Evolutionary conservation across 2,329 filamentous ascomycete genomes (phyloP).

Genomic region (Helicocarpus griseus): DNA sequence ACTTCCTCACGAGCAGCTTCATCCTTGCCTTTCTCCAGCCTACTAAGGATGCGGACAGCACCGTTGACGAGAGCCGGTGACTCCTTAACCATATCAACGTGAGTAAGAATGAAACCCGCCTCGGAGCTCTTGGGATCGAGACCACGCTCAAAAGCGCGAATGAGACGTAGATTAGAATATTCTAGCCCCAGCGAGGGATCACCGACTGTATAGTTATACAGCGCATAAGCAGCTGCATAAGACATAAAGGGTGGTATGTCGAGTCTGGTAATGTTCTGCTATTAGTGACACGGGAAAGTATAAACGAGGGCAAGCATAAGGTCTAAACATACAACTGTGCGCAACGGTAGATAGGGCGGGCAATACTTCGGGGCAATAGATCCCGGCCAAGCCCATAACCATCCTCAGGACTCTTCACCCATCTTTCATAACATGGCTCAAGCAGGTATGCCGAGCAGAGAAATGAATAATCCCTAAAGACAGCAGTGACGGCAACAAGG

Average conservation of each 20-base stretch:
- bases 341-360: slow-evolving; percentile 73
- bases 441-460: slow-evolving; percentile 80
- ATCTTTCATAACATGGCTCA: slow-evolving; percentile 78
- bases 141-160: slow-evolving; percentile 85
- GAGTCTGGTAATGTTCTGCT: slow-evolving; percentile 29
- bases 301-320: neutral
- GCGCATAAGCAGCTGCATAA: slow-evolving; percentile 55
- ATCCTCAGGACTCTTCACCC: slow-evolving; percentile 48
- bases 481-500: slow-evolving; percentile 68
- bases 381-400: slow-evolving; percentile 70
- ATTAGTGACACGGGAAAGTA: slow-evolving; percentile 15
- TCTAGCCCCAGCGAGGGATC: slow-evolving; percentile 44
- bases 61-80: slow-evolving; percentile 69
- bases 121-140: slow-evolving; percentile 80
- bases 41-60: slow-evolving; percentile 56
- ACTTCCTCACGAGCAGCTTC: slow-evolving; percentile 44
- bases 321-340: slow-evolving; percentile 66
- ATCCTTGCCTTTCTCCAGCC: slow-evolving; percentile 35
- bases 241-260: slow-evolving; percentile 92
- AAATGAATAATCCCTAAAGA: slow-evolving; percentile 90
- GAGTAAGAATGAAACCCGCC: slow-evolving; percentile 90
- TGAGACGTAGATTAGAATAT: slow-evolving; percentile 62
- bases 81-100: slow-evolving; percentile 90
- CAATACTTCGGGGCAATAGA: slow-evolving; percentile 61
- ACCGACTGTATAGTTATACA: slow-evolving; percentile 56